Evolutionary conservation across 2,329 filamentous ascomycete genomes (phyloP).

Genomic region (Sporothrix schenckii): DNA sequence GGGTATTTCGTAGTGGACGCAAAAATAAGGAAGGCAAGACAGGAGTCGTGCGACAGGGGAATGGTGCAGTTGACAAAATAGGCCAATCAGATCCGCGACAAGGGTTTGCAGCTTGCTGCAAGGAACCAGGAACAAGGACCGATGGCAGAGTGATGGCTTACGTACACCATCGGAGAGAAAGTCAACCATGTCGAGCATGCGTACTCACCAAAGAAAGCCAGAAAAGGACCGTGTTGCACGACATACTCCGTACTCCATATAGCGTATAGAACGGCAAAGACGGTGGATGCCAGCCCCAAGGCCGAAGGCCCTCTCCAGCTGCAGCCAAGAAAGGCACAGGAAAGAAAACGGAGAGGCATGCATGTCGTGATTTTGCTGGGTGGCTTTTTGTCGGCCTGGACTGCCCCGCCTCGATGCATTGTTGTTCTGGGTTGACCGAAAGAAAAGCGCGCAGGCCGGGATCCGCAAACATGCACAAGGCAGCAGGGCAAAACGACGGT

Average conservation of each 20-base stretch:
- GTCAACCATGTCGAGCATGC: background rate
- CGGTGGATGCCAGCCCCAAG: background rate
- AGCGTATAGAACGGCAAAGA: background rate
- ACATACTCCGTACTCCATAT: too few species aligned
- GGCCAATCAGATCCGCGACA: slow-evolving; percentile 15
- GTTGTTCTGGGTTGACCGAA: slow-evolving; percentile 9
- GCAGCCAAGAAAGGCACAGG: slow-evolving; percentile 13
- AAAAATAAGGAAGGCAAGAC: background rate
- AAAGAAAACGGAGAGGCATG: background rate
- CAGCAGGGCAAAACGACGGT: slow-evolving; percentile 17
- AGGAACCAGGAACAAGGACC: slow-evolving; percentile 28
- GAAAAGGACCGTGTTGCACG: background rate
- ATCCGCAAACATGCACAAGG: slow-evolving; percentile 22
- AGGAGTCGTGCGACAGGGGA: slow-evolving; percentile 21
- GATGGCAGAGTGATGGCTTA: slow-evolving; percentile 6
- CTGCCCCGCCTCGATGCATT: slow-evolving; percentile 7
- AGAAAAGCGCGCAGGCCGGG: slow-evolving; percentile 4
- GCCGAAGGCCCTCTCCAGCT: background rate
- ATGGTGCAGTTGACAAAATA: background rate
- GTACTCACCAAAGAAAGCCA: background rate
- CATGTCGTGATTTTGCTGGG: background rate
- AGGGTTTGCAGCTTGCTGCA: slow-evolving; percentile 22
- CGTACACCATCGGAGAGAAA: slow-evolving; percentile 14
- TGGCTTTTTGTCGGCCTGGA: background rate
- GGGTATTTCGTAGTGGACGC: too few species aligned